These are phyloP conservation scores for Aethionema arabicum DNA, from an alignment of 345 rosid genomes.

Conservation along the genomic window DNA sequence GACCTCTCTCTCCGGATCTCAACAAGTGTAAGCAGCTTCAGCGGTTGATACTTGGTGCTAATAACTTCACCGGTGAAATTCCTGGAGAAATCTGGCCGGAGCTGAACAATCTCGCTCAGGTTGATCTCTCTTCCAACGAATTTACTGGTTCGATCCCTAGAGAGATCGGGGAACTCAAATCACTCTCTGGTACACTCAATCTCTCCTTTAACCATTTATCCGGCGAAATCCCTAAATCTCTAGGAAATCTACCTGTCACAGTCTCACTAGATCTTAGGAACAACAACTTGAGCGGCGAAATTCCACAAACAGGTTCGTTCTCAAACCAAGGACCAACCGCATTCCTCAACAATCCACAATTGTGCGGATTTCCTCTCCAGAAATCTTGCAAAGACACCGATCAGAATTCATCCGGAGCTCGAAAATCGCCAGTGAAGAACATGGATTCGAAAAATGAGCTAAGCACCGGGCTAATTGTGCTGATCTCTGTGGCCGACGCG, in stretches of 20 bases:
- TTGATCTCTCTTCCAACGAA: conserved; percentile 74
- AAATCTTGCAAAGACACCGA: conserved; percentile 54
- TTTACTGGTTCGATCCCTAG: conserved; percentile 67
- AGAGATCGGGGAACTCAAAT: conserved; percentile 70
- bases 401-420: conserved; percentile 36
- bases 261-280: conserved; percentile 82
- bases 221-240: conserved; percentile 69
- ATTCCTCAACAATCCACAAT: conserved; percentile 68
- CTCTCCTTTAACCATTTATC: conserved; percentile 77
- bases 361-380: conserved; percentile 96
- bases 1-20: conserved; percentile 57
- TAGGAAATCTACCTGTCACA: conserved; percentile 74
- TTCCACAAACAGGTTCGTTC: conserved; percentile 92
- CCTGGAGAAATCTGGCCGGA: conserved; percentile 83
- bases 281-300: conserved; percentile 82
- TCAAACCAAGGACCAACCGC: conserved; percentile 97
- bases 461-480: conserved; percentile 63
- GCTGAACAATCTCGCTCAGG: conserved; percentile 62
- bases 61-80: conserved; percentile 62
- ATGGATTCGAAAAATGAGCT: conserved; percentile 43
- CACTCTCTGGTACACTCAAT: conserved; percentile 72
- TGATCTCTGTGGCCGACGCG: conserved; percentile 80
- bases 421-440: conserved; percentile 39
- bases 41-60: conserved; percentile 64
- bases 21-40: conserved; percentile 76